phyloP scores from a whole-genome alignment of 1,284 basidiomycete genomes.

The Erythrobasidium hasegawianum region DNA sequence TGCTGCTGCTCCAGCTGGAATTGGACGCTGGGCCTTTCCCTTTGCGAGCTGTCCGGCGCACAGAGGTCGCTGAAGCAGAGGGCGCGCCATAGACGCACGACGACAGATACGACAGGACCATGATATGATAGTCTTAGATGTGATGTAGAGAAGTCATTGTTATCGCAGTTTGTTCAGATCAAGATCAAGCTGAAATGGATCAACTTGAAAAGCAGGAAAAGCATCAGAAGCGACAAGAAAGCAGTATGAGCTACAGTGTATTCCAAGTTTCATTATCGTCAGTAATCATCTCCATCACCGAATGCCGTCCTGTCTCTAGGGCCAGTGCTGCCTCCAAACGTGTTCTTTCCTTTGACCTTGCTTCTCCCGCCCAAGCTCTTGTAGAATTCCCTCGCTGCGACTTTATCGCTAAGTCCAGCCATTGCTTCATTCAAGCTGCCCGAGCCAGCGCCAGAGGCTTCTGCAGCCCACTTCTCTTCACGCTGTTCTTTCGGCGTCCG shows the following conservation, averaged over 20 bases:
- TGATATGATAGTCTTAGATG: neutral
- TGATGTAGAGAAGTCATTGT: neutral
- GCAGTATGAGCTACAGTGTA: too few species aligned
- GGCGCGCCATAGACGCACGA: slow-evolving; percentile 19
- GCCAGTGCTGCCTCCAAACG: slow-evolving; percentile 17
- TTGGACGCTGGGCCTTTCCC: slow-evolving; percentile 12
- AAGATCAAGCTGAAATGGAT: neutral
- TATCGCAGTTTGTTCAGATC: neutral
- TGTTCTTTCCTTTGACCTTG: slow-evolving; percentile 19
- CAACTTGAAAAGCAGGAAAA: too few species aligned
- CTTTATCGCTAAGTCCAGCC: slow-evolving; percentile 7
- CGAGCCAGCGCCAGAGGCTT: slow-evolving; percentile 9
- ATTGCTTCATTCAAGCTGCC: slow-evolving; percentile 7
- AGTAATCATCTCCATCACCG: slow-evolving; percentile 28
- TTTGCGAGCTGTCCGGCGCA: neutral
- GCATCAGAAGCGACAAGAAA: too few species aligned
- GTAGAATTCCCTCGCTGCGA: slow-evolving; percentile 29
- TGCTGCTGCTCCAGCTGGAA: neutral
- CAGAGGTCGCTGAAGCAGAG: neutral
- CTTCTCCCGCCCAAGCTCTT: slow-evolving; percentile 28
- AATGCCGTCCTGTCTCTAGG: slow-evolving; percentile 24
- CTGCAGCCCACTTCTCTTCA: slow-evolving; percentile 34
- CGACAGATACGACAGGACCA: slow-evolving; percentile 33
- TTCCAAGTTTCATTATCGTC: neutral
- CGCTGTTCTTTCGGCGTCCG: slow-evolving; percentile 35